A percentile compares a stretch with the other conserved stretches of the same genome.
Evolutionary conservation across 331 rosid species (phyloP).

Genomic region (Dryas integrifolia): DNA sequence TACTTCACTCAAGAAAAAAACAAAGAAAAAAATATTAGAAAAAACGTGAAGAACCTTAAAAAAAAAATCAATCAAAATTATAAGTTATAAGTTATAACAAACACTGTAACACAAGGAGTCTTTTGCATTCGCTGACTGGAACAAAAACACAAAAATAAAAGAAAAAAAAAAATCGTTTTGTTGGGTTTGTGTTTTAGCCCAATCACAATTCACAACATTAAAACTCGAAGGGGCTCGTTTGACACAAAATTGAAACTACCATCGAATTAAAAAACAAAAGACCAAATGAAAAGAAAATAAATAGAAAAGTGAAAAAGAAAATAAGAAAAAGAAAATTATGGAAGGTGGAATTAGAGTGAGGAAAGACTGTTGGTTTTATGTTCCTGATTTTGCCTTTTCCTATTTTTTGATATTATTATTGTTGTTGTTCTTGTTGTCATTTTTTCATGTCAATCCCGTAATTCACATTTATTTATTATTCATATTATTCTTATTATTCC

Average conservation of each 20-base stretch:
- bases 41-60: background rate
- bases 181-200: background rate
- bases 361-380: slow-evolving; percentile 46
- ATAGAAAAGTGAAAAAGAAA: slow-evolving; percentile 23
- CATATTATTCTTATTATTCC: slow-evolving; percentile 28
- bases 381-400: slow-evolving; percentile 40
- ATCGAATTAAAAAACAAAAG: slow-evolving; percentile 36
- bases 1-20: background rate
- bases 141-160: background rate
- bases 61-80: background rate
- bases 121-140: background rate
- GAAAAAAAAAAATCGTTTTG: background rate
- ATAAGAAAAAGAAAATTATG: slow-evolving; percentile 38
- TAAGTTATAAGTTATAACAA: background rate
- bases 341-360: slow-evolving; percentile 61
- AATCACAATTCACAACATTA: background rate
- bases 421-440: slow-evolving; percentile 33
- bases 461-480: slow-evolving; percentile 23
- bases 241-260: slow-evolving; percentile 39
- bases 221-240: slow-evolving; percentile 28
- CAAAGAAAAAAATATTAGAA: slow-evolving; percentile 3
- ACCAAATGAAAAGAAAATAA: slow-evolving; percentile 27
- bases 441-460: slow-evolving; percentile 47
- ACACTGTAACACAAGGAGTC: too few species aligned
- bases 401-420: slow-evolving; percentile 35